Conservation (phyloP, 176 grass and related monocot genomes). For the Triticum aestivum region DNA sequence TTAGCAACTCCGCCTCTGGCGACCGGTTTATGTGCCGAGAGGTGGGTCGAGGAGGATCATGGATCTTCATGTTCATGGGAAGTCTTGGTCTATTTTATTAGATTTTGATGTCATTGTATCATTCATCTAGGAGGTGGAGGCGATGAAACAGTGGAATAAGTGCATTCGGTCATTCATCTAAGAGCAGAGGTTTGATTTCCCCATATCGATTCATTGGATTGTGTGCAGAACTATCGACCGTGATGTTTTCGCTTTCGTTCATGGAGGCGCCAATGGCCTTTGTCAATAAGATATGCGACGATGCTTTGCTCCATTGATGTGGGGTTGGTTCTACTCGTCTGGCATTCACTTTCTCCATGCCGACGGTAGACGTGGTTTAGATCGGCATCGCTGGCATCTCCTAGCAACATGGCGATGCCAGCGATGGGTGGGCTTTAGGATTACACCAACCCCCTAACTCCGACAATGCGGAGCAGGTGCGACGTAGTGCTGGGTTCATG, state of each 20-base stretch:
- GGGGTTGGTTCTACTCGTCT: neutral
- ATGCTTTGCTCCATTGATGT: neutral
- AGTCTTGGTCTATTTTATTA: neutral
- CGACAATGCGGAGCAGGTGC: no score
- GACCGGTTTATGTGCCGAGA: neutral
- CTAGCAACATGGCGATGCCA: no score
- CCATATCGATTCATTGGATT: neutral
- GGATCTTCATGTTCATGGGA: neutral
- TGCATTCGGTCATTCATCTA: neutral
- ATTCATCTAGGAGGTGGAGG: neutral
- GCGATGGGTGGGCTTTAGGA: no score
- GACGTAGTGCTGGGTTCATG: no score
- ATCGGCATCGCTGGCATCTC: neutral
- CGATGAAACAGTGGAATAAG: neutral
- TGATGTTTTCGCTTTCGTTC: neutral
- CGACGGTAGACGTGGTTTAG: neutral
- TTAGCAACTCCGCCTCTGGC: no score
- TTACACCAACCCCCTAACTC: no score
- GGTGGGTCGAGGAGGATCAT: neutral
- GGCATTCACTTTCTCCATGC: neutral
- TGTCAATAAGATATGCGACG: neutral
- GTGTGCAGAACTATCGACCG: neutral
- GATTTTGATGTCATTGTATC: neutral
- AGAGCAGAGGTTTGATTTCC: neutral
- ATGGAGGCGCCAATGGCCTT: neutral